Evolutionary conservation across 2,329 filamentous ascomycete genomes (phyloP).

Genomic region (Alternaria hordeiaustralica): DNA sequence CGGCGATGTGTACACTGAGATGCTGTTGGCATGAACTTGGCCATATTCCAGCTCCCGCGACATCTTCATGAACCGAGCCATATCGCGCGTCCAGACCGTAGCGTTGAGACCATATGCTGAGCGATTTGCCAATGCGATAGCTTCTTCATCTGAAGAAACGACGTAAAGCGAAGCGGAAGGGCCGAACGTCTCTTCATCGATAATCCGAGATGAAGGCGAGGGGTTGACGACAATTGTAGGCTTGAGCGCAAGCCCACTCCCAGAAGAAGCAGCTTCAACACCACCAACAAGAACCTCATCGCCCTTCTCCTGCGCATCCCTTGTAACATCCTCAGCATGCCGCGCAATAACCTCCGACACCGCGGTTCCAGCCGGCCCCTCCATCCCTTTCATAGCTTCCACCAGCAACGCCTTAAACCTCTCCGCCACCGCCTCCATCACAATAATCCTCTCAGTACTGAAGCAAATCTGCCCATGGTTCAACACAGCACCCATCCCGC

Average conservation of each 20-base stretch:
- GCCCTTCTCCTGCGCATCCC: slow-evolving; percentile 55
- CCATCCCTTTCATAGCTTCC: slow-evolving; percentile 51
- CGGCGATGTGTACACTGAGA: slow-evolving; percentile 55
- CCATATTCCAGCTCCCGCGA: slow-evolving; percentile 55
- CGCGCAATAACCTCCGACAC: slow-evolving; percentile 38
- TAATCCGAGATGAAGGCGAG: slow-evolving; percentile 72
- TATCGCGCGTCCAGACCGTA: slow-evolving; percentile 69
- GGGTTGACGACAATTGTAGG: slow-evolving; percentile 65
- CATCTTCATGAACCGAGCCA: slow-evolving; percentile 59
- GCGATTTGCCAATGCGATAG: slow-evolving; percentile 77
- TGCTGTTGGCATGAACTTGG: slow-evolving; percentile 55
- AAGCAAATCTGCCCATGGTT: slow-evolving; percentile 78
- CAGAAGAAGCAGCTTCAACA: slow-evolving; percentile 39
- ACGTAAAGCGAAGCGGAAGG: slow-evolving; percentile 73
- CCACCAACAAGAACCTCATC: slow-evolving; percentile 60
- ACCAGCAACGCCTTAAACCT: slow-evolving; percentile 58
- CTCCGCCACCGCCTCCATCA: slow-evolving; percentile 60
- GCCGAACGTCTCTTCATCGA: slow-evolving; percentile 76
- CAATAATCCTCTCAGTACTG: slow-evolving; percentile 76
- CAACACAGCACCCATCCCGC: slow-evolving; percentile 26
- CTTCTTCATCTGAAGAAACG: slow-evolving; percentile 71
- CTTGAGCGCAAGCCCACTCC: slow-evolving; percentile 62
- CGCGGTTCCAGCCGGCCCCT: slow-evolving; percentile 42
- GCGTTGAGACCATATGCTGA: slow-evolving; percentile 77
- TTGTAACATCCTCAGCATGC: slow-evolving; percentile 53